Base-by-base conservation (phyloP, 805 yeast species). In the Blastobotrys peoriensis region DNA sequence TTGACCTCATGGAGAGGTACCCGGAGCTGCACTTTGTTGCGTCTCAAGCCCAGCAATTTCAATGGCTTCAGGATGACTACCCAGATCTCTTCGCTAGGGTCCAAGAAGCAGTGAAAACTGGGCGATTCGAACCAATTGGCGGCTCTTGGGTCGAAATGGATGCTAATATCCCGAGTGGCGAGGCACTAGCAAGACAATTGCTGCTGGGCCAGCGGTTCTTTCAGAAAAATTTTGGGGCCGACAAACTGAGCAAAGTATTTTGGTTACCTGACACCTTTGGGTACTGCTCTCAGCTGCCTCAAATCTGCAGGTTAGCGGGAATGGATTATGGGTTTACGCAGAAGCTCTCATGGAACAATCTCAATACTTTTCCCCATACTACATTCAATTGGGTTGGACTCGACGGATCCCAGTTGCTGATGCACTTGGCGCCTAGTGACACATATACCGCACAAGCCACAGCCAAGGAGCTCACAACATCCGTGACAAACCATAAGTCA, bases 1-100 rank as follows among this genome's bases (percentile, higher is more conserved):
- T 88, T 39, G 81, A 86, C 43, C 63, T 91, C 38, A 78, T 91
- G 57, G 89, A 86, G 41, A 72, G 78, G 53, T 89, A 86, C 53
- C 96, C 96, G 0, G 98, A 91, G 66, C 87, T 85, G 59, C 79
- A 81, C 19, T 89, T 89, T 65, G 95, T 83, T 18, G 95, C 96
- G 0, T 86, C 96, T 5, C 97, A 91, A 56, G 94, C 89, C 50
- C 96, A 87, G 62, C 97, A 89, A 61, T 89, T 83, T 64, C 79
- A 83, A 59, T 89, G 98, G 98, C 71, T 89, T 49, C 73, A 79
- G 53, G 67, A 79, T 44, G 89, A 87, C 57, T 94, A 89, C 59
- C 96, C 97, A 1, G 83, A 78, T 21, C 74, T 85, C 33, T 86
- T 78, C 54, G 61, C 68, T 19, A 72, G 78, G 44, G 71, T 84